Conservation (phyloP, 495 filamentous ascomycete genomes). For the Tetracladium setigerum region DNA sequence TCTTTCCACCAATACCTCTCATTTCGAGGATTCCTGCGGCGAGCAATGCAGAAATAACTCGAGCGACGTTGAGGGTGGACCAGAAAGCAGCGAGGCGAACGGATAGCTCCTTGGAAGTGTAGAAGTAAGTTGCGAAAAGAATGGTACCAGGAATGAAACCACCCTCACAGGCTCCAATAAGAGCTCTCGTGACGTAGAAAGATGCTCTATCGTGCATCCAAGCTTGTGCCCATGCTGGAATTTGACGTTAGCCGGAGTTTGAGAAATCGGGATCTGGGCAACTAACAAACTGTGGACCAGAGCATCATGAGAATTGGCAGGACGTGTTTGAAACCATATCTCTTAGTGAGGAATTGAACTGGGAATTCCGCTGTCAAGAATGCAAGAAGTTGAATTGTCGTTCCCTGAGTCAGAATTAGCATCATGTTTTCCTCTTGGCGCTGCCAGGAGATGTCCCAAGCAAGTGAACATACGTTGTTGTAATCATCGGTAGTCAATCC, state of each 20-base stretch:
- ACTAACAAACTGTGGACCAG: conserved; percentile 37
- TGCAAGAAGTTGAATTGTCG: conserved; percentile 26
- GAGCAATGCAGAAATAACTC: conserved; percentile 43
- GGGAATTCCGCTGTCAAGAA: conserved; percentile 31
- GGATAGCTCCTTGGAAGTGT: conserved; percentile 41
- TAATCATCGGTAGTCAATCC: conserved; percentile 42
- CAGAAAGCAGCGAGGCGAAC: conserved; percentile 47
- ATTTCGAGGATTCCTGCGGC: conserved; percentile 46
- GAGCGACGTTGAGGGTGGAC: conserved; percentile 43
- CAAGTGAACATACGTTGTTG: conserved; percentile 21
- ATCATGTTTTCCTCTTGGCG: no score
- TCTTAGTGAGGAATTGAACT: conserved; percentile 28
- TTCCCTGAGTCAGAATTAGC: conserved; percentile 17
- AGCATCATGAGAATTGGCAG: conserved; percentile 32
- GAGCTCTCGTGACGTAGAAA: conserved; percentile 32
- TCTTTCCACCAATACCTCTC: conserved; percentile 36
- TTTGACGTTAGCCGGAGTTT: conserved; percentile 21
- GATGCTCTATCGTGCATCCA: conserved; percentile 29
- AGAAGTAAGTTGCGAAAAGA: conserved; percentile 46
- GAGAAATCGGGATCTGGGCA: neutral
- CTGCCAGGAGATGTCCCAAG: conserved; percentile 3
- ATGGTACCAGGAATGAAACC: conserved; percentile 47
- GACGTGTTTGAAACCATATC: conserved; percentile 19
- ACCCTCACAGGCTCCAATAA: conserved; percentile 28
- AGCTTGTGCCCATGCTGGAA: conserved; percentile 26